phyloP scores from a whole-genome alignment of 345 rosid species.

The Erodium maritimum region DNA sequence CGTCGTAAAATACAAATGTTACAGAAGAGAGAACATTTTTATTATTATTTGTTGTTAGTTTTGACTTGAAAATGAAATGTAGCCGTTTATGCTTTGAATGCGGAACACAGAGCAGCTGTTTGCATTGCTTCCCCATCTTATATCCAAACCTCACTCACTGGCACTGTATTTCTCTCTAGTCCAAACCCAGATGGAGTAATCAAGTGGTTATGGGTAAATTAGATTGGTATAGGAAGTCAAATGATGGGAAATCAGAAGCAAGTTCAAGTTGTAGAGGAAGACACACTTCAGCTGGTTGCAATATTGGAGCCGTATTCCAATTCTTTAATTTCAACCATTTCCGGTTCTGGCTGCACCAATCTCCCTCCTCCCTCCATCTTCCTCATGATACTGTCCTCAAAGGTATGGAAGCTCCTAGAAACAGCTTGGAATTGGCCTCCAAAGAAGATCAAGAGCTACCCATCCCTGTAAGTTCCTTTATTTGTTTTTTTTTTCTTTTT shows the following conservation, averaged over 20 bases:
- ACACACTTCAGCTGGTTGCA: constrained; percentile 48
- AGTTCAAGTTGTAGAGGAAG: background rate
- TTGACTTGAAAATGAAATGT: no score
- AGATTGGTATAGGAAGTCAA: constrained; percentile 27
- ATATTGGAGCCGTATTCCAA: constrained; percentile 60
- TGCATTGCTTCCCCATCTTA: no score
- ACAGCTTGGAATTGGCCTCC: constrained; percentile 64
- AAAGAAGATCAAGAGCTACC: background rate
- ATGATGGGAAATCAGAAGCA: constrained; percentile 11
- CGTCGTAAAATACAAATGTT: background rate
- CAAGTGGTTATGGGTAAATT: no score
- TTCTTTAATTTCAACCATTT: constrained; percentile 59
- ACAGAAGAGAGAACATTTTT: no score
- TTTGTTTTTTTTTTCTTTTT: background rate
- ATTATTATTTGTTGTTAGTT: no score
- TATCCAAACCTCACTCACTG: no score
- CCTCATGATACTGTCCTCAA: constrained; percentile 10
- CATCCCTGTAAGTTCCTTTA: background rate
- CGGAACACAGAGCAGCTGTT: no score
- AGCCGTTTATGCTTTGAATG: no score
- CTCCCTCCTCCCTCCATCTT: constrained; percentile 25
- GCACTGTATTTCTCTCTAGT: no score
- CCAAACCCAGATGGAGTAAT: no score
- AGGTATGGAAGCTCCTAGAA: constrained; percentile 73
- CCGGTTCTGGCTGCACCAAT: constrained; percentile 34